Evolutionary conservation across 2,329 filamentous ascomycete genomes (phyloP).

Genomic region (Diplodia mutila): DNA sequence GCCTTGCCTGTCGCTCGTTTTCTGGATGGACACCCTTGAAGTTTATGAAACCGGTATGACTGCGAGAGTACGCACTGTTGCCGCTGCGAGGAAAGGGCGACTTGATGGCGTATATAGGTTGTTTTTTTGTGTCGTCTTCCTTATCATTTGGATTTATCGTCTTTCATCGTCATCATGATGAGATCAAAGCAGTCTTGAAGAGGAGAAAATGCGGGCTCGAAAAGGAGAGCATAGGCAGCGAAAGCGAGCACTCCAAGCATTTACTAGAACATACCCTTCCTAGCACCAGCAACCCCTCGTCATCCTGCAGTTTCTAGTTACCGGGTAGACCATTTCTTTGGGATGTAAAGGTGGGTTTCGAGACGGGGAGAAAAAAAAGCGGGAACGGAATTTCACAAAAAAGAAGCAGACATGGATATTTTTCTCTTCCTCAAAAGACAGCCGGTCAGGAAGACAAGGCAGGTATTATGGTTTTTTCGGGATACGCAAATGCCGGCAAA

Average conservation of each 20-base stretch:
- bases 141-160: background rate
- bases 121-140: background rate
- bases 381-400: background rate
- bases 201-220: background rate
- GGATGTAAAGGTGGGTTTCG: background rate
- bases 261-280: constrained; percentile 16
- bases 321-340: constrained; percentile 2
- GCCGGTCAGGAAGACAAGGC: background rate
- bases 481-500: background rate
- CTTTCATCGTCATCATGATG: background rate
- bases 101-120: constrained; percentile 14
- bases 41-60: background rate
- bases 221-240: background rate
- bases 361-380: background rate
- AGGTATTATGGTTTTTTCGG: background rate
- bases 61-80: background rate
- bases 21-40: no score
- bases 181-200: constrained; percentile 7
- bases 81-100: constrained; percentile 7
- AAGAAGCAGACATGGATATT: background rate
- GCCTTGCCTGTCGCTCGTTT: background rate
- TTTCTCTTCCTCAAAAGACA: background rate
- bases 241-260: constrained; percentile 8
- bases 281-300: background rate
- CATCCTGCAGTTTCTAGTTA: background rate